These are phyloP conservation scores for Hortaea sp. DNA, from an alignment of 2,329 filamentous ascomycete genomes.

Conservation along the genomic window DNA sequence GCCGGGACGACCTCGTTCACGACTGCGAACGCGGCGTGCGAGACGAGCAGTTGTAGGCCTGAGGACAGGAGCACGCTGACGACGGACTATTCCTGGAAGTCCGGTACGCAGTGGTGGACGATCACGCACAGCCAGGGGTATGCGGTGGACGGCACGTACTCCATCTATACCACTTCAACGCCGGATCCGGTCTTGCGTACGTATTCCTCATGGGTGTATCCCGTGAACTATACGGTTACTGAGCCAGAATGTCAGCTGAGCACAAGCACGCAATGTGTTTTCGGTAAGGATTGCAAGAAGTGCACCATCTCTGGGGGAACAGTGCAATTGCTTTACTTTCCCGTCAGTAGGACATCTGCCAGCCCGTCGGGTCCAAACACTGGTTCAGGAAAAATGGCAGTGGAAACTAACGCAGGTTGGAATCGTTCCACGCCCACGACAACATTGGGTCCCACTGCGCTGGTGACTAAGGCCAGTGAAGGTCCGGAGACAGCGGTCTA, in stretches of 20 bases:
- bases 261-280: neutral
- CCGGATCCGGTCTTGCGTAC: neutral
- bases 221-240: neutral
- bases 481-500: slow-evolving; percentile 4
- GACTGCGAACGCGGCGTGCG: neutral
- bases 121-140: neutral
- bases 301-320: slow-evolving; percentile 7
- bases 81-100: neutral
- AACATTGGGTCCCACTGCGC: neutral
- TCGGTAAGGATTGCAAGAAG: slow-evolving; percentile 1
- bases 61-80: neutral
- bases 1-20: neutral
- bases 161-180: neutral
- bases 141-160: neutral
- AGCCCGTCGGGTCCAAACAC: too few relatives aligned
- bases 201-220: neutral
- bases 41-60: neutral
- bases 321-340: slow-evolving; percentile 7
- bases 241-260: neutral
- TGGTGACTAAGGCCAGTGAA: neutral
- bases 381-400: too few relatives aligned
- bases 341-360: neutral
- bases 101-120: neutral
- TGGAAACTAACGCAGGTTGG: neutral
- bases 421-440: neutral